Evolutionary conservation across 495 filamentous ascomycete species (phyloP), one percentile per base, ranked within the genome.

Genomic region (Penicillium pulvis): DNA sequence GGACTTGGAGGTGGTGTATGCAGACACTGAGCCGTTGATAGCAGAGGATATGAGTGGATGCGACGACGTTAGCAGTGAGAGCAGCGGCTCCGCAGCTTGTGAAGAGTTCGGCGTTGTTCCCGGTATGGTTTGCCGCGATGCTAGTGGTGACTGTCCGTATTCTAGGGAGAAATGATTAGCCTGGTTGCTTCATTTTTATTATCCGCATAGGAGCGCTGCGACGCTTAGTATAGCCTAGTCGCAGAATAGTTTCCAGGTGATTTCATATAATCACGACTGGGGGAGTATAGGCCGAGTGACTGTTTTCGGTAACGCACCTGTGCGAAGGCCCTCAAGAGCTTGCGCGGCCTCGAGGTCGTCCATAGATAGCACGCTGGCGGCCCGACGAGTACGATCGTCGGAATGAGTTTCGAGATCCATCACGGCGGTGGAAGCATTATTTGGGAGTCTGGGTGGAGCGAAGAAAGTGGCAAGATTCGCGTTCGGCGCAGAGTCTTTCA

Each of bases 271-370:
- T 36, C 10, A 8, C 33, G 33, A 14, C 33, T 14, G 14, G 16
- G 16, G 39, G 39, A 17, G 16, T n/a, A 12, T 41, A 41, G 39
- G 39, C 33, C 28, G 28, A 28, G 12, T 6, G 33, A 16, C 43
- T 5, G 19, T 1, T 28, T 35, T 19, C 9, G 48, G 39, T 28
- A 24, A 62, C 80, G 72, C 70, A 96, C 92, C 90, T 66, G 90
- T 86, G 71, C 90, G 85, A 53, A 97, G 81, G 55, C 91, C 90
- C 36, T 89, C 89, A 20, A 97, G 73, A 12, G 93, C 92, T 75
- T 96, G 91, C 31, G 92, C 92, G 28, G 92, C 93, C 66, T 95
- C 89, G 14, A 90, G 85, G 68, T 97, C 92, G 64, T 97, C 92
- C 62, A 93, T 84, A 47, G 86, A 91, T 44, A 89, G 55, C 31